Evolutionary conservation across 805 yeast species (phyloP).

Genomic region (Cyberlindnera mrakii): DNA sequence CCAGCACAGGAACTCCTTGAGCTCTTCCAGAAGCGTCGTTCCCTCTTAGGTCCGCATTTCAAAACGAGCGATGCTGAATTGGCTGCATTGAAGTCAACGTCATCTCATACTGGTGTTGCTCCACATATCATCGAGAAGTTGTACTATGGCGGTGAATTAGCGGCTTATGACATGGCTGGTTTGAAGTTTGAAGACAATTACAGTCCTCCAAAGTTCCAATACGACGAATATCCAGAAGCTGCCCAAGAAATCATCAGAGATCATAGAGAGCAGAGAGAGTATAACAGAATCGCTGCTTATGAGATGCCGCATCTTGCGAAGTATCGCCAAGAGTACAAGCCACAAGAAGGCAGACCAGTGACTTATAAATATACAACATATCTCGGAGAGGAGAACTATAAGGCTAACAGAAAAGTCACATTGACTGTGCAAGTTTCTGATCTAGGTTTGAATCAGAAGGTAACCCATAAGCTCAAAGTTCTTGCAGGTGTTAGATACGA

Average conservation of each 20-base stretch:
- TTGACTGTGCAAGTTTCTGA: constrained; percentile 48
- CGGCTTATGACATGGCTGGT: constrained; percentile 33
- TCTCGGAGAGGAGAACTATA: constrained; percentile 56
- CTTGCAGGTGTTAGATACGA: constrained; percentile 77
- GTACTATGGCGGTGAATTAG: constrained; percentile 36
- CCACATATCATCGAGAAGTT: constrained; percentile 28
- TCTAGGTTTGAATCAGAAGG: constrained; percentile 44
- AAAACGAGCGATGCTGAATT: constrained; percentile 46
- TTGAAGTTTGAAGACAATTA: constrained; percentile 31
- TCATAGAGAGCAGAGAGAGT: constrained; percentile 69
- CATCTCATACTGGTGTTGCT: constrained; percentile 36
- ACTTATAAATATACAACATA: constrained; percentile 67
- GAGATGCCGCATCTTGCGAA: constrained; percentile 83
- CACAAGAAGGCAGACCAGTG: constrained; percentile 45
- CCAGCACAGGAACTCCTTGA: constrained; percentile 58
- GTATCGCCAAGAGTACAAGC: constrained; percentile 62
- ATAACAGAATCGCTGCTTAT: constrained; percentile 81
- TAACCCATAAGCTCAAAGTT: constrained; percentile 69
- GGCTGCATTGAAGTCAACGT: constrained; percentile 47
- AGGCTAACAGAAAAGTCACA: constrained; percentile 61
- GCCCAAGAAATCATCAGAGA: constrained; percentile 70
- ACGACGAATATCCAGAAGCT: constrained; percentile 58
- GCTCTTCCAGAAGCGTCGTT: constrained; percentile 54
- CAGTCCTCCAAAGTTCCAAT: constrained; percentile 38
- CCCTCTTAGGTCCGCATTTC: constrained; percentile 46